Base-by-base conservation (phyloP, 768 basidiomycete genomes). In the Auricularia heimuer region DNA sequence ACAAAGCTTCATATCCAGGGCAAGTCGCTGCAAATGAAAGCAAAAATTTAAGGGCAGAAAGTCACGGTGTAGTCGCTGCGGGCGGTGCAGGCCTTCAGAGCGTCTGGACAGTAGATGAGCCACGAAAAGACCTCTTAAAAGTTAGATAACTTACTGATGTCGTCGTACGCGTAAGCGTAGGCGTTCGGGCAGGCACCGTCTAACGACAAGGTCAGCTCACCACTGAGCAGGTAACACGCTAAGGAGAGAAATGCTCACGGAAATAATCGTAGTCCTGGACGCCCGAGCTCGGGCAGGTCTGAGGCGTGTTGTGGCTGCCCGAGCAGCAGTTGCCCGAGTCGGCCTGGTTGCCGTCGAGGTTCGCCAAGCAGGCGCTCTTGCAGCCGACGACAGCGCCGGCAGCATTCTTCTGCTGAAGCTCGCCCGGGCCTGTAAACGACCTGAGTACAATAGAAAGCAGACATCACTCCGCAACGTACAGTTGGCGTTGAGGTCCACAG, bases 401-500 rank as follows among this genome's bases (percentile, higher is more conserved):
- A 14, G 24, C 29, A 35, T 60, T 24, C 56, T 60, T 60, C 29
- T 14, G 66, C 37, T 56, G 18, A 11, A 67, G 45, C 6, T 16
- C 36, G 21, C 3, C 34, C 1, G 67, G 67, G 47, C 56, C 56
- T 60, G 56, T 56, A 21, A 60, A 10, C 6, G 8, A 8, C 12
- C 8, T 42, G 61, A 67, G 61, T 21, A 35, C 29, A 11, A 29
- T 44, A n/a, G 14, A 24, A 10, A 11, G 42, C 11, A 63, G 29
- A 60, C 4, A 60, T 24, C 10, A 4, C 11, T 14, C 14, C 11
- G 56, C 18, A 18, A 34, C 56, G 24, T 18, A 60, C 65, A 66
- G 63, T 34, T 33, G 7, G 54, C 62, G 21, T 66, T 62, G 21
- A 67, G 54, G 58, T 69, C 68, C 36, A 60, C 56, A 29, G 56